Conservation (phyloP, 352 stramenopile species). For the Phytophthora crassamura region DNA sequence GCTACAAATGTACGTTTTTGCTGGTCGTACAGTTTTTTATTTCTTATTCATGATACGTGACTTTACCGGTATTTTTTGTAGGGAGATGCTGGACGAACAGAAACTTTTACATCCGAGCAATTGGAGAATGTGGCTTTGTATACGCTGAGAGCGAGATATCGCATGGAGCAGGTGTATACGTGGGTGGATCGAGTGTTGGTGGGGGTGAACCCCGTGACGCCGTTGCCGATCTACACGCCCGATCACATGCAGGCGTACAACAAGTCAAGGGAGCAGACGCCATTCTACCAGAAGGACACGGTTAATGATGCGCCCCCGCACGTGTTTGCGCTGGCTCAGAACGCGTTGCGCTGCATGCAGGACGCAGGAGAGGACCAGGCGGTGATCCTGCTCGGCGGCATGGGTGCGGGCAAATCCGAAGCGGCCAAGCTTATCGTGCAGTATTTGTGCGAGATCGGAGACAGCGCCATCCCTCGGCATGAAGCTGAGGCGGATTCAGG, state of each 20-base stretch:
- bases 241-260: slow-evolving; percentile 86
- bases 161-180: slow-evolving; percentile 86
- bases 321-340: slow-evolving; percentile 81
- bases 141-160: slow-evolving; percentile 74
- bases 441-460: slow-evolving; percentile 82
- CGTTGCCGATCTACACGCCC: slow-evolving; percentile 84
- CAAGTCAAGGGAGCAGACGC: slow-evolving; percentile 62
- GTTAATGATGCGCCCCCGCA: slow-evolving; percentile 75
- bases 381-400: slow-evolving; percentile 74
- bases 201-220: slow-evolving; percentile 71
- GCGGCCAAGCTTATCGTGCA: slow-evolving; percentile 85
- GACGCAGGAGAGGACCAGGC: slow-evolving; percentile 82
- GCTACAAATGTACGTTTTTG: slow-evolving; percentile 50
- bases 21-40: slow-evolving; percentile 1
- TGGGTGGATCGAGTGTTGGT: slow-evolving; percentile 83
- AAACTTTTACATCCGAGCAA: slow-evolving; percentile 64
- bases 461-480: slow-evolving; percentile 49
- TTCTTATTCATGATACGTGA: neutral
- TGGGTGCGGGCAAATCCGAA: slow-evolving; percentile 82
- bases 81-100: slow-evolving; percentile 63
- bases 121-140: slow-evolving; percentile 82
- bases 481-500: slow-evolving; percentile 51
- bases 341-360: slow-evolving; percentile 80
- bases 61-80: slow-evolving; percentile 20
- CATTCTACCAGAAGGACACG: slow-evolving; percentile 59